Conservation (phyloP, 1,284 basidiomycete species). For the Puccinia hordei region DNA sequence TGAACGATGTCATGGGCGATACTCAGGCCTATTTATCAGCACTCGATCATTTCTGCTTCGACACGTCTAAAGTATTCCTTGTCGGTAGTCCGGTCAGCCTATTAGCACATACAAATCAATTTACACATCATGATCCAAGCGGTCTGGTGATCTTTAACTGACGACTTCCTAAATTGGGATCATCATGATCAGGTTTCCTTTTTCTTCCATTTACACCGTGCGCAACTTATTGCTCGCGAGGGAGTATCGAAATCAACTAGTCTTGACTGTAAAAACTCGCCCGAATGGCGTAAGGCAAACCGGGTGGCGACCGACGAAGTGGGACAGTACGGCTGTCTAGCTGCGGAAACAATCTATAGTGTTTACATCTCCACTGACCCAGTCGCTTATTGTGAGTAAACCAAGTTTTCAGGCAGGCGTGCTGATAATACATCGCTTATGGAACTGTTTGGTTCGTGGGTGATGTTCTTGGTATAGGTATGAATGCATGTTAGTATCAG, state of each 20-base stretch:
- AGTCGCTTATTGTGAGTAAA: conserved; percentile 59
- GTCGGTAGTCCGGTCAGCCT: conserved; percentile 57
- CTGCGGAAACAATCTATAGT: conserved; percentile 55
- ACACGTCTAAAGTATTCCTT: conserved; percentile 57
- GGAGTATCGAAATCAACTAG: conserved; percentile 11
- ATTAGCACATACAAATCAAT: neutral
- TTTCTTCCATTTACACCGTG: conserved; percentile 58
- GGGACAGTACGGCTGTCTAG: conserved; percentile 56
- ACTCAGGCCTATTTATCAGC: conserved; percentile 8
- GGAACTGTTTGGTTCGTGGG: neutral
- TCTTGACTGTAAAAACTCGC: conserved; percentile 38
- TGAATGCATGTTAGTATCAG: conserved; percentile 50
- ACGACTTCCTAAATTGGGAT: neutral
- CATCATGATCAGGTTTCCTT: conserved; percentile 46
- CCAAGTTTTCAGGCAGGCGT: conserved; percentile 52
- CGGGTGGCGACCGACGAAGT: conserved; percentile 55
- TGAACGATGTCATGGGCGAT: conserved; percentile 40
- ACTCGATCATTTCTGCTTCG: conserved; percentile 55
- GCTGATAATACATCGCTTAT: neutral
- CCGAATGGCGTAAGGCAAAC: conserved; percentile 54
- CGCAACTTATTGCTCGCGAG: conserved; percentile 58
- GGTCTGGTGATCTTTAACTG: neutral
- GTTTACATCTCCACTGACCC: conserved; percentile 61
- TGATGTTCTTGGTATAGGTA: conserved; percentile 21
- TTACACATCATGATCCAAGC: conserved; percentile 19